Percentiles rank a stretch among this genome's conserved stretches.
Evolutionary conservation across 1,284 basidiomycete species (phyloP).

Genomic region (Irpex sp.): DNA sequence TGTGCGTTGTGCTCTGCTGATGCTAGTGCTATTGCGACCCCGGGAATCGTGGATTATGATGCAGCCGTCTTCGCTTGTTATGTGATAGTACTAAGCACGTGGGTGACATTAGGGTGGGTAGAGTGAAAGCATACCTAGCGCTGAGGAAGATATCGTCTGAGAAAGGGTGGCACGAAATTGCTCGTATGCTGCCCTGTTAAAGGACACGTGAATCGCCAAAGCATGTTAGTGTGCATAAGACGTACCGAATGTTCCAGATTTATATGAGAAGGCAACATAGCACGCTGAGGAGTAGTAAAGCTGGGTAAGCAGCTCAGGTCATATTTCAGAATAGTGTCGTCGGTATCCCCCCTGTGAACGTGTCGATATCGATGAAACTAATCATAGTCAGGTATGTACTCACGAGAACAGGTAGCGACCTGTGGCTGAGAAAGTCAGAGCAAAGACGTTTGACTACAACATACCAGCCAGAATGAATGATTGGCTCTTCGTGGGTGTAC

Average conservation of each 20-base stretch:
- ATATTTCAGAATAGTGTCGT: too few species aligned
- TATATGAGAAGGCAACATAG: constrained; percentile 23
- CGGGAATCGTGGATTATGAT: constrained; percentile 55
- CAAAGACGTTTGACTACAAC: too few species aligned
- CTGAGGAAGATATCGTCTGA: constrained; percentile 64
- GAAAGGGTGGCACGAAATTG: constrained; percentile 53
- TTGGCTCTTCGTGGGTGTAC: too few species aligned
- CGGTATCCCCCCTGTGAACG: too few species aligned
- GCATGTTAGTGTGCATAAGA: constrained; percentile 8
- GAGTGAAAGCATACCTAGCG: constrained; percentile 41
- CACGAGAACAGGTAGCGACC: too few species aligned
- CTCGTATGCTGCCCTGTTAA: constrained; percentile 55
- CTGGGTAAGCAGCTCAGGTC: too few species aligned
- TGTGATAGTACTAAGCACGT: neutral
- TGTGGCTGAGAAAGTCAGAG: too few species aligned
- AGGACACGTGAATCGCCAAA: constrained; percentile 10
- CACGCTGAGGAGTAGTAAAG: too few species aligned
- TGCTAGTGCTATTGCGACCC: constrained; percentile 25
- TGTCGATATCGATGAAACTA: too few species aligned
- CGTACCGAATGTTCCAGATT: constrained; percentile 17
- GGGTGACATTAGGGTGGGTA: neutral
- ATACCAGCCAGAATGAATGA: too few species aligned
- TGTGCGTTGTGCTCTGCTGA: constrained; percentile 38
- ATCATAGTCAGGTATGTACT: too few species aligned
- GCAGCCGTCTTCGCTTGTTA: constrained; percentile 61